Conservation (phyloP, 2,329 filamentous ascomycete genomes). For the Emmonsia crescens region DNA sequence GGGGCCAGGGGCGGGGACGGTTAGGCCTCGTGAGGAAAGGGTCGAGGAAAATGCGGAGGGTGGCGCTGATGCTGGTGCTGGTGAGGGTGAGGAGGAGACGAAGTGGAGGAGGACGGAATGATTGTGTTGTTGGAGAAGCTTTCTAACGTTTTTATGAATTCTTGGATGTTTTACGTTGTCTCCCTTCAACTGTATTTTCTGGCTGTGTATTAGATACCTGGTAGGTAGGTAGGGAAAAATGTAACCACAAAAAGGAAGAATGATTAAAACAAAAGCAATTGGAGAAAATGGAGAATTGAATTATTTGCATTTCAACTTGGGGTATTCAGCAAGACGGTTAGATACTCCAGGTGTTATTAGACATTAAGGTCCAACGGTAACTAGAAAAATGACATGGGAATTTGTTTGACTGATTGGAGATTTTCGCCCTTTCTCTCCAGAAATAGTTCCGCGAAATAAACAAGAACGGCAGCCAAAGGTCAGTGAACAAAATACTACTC, state of each 20-base stretch:
- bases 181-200: background rate
- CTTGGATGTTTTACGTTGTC: background rate
- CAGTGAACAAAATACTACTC: background rate
- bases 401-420: background rate
- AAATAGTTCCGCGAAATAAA: background rate
- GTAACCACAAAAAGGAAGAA: background rate
- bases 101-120: conserved; percentile 43
- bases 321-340: background rate
- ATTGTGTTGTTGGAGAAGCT: conserved; percentile 5
- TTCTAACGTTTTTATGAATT: background rate
- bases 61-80: conserved; percentile 21
- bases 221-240: background rate
- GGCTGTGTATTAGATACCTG: background rate
- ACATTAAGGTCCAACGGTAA: background rate
- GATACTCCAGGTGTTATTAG: background rate
- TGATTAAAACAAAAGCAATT: background rate
- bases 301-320: background rate
- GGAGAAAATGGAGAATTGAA: conserved; percentile 2
- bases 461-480: background rate
- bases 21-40: conserved; percentile 28
- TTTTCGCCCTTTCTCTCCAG: background rate
- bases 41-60: conserved; percentile 27
- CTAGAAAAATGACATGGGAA: background rate
- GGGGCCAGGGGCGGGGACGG: conserved; percentile 32
- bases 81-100: conserved; percentile 28